Evolutionary conservation across 495 filamentous ascomycete species (phyloP), one percentile per base, ranked within the genome.

Genomic region (Barbatosphaeria neglecta): DNA sequence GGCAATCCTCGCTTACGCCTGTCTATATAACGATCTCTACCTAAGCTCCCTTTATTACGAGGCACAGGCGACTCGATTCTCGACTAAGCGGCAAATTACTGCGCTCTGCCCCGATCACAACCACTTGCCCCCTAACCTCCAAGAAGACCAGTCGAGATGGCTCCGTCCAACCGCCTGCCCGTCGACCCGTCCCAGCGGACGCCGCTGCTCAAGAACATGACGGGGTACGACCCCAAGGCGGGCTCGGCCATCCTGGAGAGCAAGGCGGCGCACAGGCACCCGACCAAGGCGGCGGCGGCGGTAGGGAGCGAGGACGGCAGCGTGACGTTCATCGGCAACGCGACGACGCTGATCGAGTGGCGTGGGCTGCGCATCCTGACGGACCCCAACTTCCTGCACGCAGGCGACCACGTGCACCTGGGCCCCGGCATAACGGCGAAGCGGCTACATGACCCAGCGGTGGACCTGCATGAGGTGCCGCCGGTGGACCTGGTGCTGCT

Each of bases 331-430:
- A 70, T 85, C 40, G 82, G 83, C 28, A 85, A 69, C 1, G 81
- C 83, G 19, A 85, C 83, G 1, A 81, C 75, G 0, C 68, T 87
- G 17, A 61, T 86, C 44, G 72, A 82, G 57, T 85, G 76, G 77
- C 64, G 69, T 44, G 31, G 31, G 31, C 75, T 74, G 22, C 70
- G 81, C 15, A 61, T 86, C 37, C 72, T 86, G 49, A 86, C 81
- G 2, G 82, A 86, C 61, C 71, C 81, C 23, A 87, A 85, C 60
- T 84, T 85, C 61, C 72, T 86, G 0, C 81, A 84, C 51, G 76
- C 74, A 3, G 79, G 80, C 33, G 77, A 83, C 54, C 77, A 84
- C 49, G 78, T 84, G 2, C 79, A 85, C 50, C 67, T 84, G 9
- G 82, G 79, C 0, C 80, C 80, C 0, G 80, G 78, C 1, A 75